phyloP scores from a whole-genome alignment of 2,329 filamentous ascomycete genomes.

The Calonectria crousiana region DNA sequence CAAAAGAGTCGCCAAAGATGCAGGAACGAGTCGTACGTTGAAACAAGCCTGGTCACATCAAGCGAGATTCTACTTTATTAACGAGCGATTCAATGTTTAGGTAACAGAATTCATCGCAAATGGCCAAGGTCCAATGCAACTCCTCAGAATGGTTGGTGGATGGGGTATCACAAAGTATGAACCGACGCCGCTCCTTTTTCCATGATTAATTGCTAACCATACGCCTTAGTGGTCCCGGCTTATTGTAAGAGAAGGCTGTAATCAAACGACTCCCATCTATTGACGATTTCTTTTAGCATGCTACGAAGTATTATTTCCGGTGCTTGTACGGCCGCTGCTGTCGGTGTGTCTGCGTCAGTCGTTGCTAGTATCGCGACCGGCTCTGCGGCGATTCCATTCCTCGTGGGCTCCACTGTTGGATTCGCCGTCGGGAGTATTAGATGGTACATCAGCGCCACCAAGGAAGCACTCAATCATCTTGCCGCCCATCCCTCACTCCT shows the following conservation, averaged over 20 bases:
- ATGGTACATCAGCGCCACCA: background rate
- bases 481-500: background rate
- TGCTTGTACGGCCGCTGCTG: background rate
- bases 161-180: background rate
- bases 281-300: background rate
- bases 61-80: background rate
- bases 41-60: background rate
- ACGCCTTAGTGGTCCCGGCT: background rate
- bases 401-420: background rate
- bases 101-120: background rate
- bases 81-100: background rate
- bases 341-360: background rate
- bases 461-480: background rate
- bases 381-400: background rate
- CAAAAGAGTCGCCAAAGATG: background rate
- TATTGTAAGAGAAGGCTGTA: background rate
- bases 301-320: background rate
- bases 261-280: no score
- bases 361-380: background rate
- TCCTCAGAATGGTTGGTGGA: background rate
- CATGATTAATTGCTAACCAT: background rate
- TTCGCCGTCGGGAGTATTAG: background rate
- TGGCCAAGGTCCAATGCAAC: background rate
- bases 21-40: background rate
- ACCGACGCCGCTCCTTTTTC: background rate